Conservation (phyloP, 768 basidiomycete species). For the Mycena kentingensis region DNA sequence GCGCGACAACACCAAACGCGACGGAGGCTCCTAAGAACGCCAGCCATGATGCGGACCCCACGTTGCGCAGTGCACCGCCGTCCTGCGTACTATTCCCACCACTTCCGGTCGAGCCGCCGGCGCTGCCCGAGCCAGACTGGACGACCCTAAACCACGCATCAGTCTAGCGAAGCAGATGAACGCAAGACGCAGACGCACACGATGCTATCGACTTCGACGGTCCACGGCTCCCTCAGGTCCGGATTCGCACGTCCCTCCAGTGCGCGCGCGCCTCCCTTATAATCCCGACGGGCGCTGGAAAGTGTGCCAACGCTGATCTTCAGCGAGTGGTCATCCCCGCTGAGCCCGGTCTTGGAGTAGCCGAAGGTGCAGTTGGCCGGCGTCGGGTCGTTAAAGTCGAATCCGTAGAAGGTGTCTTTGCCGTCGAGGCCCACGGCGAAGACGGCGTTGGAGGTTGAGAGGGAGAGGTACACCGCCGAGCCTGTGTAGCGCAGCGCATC, state of each 20-base stretch:
- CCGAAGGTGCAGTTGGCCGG: constrained; percentile 13
- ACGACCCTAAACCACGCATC: too few relatives aligned
- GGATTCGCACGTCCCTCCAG: constrained; percentile 1
- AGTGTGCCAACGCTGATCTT: constrained; percentile 10
- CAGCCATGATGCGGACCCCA: too few relatives aligned
- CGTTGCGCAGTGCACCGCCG: too few relatives aligned
- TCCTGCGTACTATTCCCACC: too few relatives aligned
- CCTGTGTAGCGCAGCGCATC: too few relatives aligned
- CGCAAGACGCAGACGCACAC: too few relatives aligned
- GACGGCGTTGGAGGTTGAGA: constrained; percentile 6
- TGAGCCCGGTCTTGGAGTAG: constrained; percentile 11
- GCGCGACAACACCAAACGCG: too few relatives aligned
- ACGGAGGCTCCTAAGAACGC: too few relatives aligned
- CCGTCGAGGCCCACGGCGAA: constrained; percentile 9
- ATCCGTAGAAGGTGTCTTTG: constrained; percentile 8
- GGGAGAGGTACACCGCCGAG: constrained; percentile 9
- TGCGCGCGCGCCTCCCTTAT: background rate
- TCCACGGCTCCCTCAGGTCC: constrained; percentile 3
- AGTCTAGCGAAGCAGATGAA: too few relatives aligned
- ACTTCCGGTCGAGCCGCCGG: too few relatives aligned
- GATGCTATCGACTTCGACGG: constrained; percentile 10
- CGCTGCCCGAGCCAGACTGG: too few relatives aligned
- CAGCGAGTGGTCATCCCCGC: constrained; percentile 7
- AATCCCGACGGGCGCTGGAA: background rate
- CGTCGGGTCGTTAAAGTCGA: constrained; percentile 10